Percentiles rank a stretch among this genome's conserved stretches.
phyloP scores from a whole-genome alignment of 257 asterid genomes.

The Scutellaria minor region DNA sequence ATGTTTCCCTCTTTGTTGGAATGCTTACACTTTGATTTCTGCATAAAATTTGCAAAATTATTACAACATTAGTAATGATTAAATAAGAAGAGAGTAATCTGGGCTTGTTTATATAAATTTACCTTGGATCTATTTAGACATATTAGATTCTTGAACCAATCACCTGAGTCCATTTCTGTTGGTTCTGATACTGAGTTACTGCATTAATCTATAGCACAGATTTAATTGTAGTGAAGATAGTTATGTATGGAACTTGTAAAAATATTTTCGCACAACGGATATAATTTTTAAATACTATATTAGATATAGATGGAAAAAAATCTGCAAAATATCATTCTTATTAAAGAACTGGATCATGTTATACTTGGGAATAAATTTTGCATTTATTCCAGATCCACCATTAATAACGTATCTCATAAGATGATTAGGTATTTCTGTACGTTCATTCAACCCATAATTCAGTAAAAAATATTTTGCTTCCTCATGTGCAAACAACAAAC shows the following conservation, averaged over 20 bases:
- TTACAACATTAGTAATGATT: conserved; percentile 6
- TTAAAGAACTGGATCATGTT: conserved; percentile 4
- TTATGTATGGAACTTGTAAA: neutral
- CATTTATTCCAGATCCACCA: neutral
- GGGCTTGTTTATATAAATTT: conserved; percentile 23
- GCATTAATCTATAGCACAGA: conserved; percentile 9
- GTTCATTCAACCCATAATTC: too few relatives aligned
- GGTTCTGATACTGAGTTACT: conserved; percentile 1
- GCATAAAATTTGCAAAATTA: conserved; percentile 25
- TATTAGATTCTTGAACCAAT: conserved; percentile 55
- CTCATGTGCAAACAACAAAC: too few relatives aligned
- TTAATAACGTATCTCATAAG: too few relatives aligned
- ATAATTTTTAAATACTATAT: neutral
- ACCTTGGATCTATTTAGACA: conserved; percentile 49
- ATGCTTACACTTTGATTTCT: conserved; percentile 19
- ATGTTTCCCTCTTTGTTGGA: too few relatives aligned
- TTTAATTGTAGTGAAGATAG: neutral
- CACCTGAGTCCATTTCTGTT: conserved; percentile 53
- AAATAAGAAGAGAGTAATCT: neutral
- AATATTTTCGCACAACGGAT: neutral
- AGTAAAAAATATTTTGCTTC: too few relatives aligned
- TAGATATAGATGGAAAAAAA: conserved; percentile 2
- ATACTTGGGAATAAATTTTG: neutral
- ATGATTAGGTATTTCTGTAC: too few relatives aligned
- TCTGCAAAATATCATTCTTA: neutral